Percentiles rank a stretch among this genome's conserved stretches.
Conservation (phyloP, 495 filamentous ascomycete species). For the Talaromyces liani region DNA sequence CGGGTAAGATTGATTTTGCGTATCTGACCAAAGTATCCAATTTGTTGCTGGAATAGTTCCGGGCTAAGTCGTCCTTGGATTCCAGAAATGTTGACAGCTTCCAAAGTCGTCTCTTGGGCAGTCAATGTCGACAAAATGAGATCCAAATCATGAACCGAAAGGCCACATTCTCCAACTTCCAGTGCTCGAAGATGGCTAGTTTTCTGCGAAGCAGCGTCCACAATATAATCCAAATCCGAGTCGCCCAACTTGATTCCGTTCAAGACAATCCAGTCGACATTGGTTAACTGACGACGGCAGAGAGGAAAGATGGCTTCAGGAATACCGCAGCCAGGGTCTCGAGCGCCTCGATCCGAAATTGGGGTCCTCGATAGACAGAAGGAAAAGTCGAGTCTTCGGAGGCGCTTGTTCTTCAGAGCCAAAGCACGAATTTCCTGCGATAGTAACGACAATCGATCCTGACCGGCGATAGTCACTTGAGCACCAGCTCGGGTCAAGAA, state of each 20-base stretch:
- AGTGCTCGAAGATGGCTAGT: constrained; percentile 67
- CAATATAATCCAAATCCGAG: constrained; percentile 65
- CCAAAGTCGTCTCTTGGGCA: constrained; percentile 62
- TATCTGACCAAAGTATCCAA: constrained; percentile 61
- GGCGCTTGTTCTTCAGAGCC: constrained; percentile 55
- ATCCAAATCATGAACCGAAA: constrained; percentile 48
- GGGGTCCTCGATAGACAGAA: constrained; percentile 45
- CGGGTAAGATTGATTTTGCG: constrained; percentile 67
- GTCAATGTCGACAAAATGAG: constrained; percentile 36
- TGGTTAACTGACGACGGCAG: constrained; percentile 65
- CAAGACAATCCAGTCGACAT: constrained; percentile 72
- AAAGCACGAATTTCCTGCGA: constrained; percentile 69
- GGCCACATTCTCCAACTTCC: constrained; percentile 70
- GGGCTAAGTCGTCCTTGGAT: constrained; percentile 67
- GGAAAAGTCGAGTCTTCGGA: constrained; percentile 59
- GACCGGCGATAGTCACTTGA: constrained; percentile 49
- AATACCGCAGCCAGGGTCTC: constrained; percentile 68
- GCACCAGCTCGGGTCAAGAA: constrained; percentile 49
- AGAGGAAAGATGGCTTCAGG: constrained; percentile 72
- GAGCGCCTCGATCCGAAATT: constrained; percentile 41
- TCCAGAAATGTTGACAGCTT: constrained; percentile 69
- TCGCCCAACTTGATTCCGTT: constrained; percentile 80
- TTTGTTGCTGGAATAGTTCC: constrained; percentile 51
- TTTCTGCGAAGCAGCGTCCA: constrained; percentile 57
- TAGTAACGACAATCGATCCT: constrained; percentile 52